These are phyloP conservation scores for Diatrype stigma DNA, from an alignment of 2,329 filamentous ascomycete genomes.

Conservation along the genomic window DNA sequence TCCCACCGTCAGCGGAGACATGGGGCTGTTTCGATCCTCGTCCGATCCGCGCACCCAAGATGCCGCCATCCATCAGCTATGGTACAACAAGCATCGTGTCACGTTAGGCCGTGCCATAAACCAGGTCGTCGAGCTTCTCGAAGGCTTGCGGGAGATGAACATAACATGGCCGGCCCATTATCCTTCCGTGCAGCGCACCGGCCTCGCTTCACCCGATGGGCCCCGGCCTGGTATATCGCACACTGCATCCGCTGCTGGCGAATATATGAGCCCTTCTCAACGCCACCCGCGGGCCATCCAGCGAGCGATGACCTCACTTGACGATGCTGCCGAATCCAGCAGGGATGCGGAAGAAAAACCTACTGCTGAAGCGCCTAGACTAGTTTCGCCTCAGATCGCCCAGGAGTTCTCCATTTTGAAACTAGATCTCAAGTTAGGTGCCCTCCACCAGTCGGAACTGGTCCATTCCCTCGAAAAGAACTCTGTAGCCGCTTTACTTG, in stretches of 20 bases:
- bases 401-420: constrained; percentile 96
- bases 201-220: constrained; percentile 35
- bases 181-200: constrained; percentile 70
- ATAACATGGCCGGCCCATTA: constrained; percentile 91
- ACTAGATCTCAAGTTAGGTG: constrained; percentile 85
- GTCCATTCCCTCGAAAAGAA: constrained; percentile 92
- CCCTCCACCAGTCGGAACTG: constrained; percentile 80
- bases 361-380: constrained; percentile 62
- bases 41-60: constrained; percentile 66
- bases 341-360: constrained; percentile 59
- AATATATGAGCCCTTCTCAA: constrained; percentile 33
- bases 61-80: constrained; percentile 85
- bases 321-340: constrained; percentile 67
- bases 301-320: constrained; percentile 69
- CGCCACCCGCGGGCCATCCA: constrained; percentile 49
- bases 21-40: constrained; percentile 38
- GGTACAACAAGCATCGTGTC: constrained; percentile 89
- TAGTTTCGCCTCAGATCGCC: constrained; percentile 87
- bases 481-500: constrained; percentile 83
- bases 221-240: constrained; percentile 61
- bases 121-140: constrained; percentile 77
- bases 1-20: constrained; percentile 42
- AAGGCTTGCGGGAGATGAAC: constrained; percentile 84
- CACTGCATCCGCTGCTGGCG: constrained; percentile 55
- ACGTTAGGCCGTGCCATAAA: constrained; percentile 85